A percentile compares a stretch with the other conserved stretches of the same genome.
phyloP scores from a whole-genome alignment of 148 eudicot genomes.

The Diospyros kaki region DNA sequence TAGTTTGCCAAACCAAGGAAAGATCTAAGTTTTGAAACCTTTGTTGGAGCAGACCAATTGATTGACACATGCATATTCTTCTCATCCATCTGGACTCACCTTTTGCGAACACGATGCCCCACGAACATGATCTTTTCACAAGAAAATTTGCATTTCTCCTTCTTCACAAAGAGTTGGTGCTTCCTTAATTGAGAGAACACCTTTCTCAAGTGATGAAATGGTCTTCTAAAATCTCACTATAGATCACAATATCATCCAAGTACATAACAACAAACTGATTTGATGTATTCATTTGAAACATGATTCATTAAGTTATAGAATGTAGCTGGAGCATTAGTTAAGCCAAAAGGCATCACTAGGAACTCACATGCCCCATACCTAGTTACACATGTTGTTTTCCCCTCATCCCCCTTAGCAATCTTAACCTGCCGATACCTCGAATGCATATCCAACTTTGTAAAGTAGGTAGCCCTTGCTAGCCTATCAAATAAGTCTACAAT shows the following conservation, averaged over 20 bases:
- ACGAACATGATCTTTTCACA: not conserved
- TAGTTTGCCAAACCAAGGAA: too few species aligned
- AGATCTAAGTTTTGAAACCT: too few species aligned
- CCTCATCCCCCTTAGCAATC: not conserved
- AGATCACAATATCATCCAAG: too few species aligned
- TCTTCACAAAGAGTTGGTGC: too few species aligned
- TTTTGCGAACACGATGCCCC: too few species aligned
- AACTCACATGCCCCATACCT: not conserved
- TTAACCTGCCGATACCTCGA: not conserved
- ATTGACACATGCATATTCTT: rapidly evolving
- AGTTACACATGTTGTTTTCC: not conserved
- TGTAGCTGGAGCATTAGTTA: not conserved
- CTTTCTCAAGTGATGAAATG: not conserved
- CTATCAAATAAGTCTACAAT: not conserved
- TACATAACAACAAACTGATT: not conserved
- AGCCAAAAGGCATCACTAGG: too few species aligned
- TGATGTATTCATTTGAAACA: not conserved
- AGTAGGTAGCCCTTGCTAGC: not conserved
- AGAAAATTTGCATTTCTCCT: not conserved
- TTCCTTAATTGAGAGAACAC: not conserved
- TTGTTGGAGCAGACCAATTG: too few species aligned
- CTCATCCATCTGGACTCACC: too few species aligned
- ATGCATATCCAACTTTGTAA: not conserved
- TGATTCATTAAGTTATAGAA: slow-evolving; percentile 12
- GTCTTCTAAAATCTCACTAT: not conserved